These are phyloP conservation scores for Lactifluus rugatus DNA, from an alignment of 768 basidiomycete genomes.

Conservation along the genomic window DNA sequence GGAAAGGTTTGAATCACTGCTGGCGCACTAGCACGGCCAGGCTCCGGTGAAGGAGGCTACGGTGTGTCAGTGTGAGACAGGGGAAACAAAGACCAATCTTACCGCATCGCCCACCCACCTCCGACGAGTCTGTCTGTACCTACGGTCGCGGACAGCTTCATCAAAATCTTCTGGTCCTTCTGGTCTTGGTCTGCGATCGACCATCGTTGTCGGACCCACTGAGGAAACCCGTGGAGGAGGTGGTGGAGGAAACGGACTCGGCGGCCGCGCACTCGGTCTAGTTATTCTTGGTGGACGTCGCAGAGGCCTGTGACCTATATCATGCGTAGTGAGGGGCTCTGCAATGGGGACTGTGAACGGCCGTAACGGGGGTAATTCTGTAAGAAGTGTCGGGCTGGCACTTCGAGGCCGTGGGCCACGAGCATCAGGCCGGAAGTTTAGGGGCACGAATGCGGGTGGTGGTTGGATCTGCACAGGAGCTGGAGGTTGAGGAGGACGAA, in stretches of 20 bases:
- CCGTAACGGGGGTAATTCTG: conserved; percentile 26
- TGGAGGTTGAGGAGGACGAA: conserved; percentile 38
- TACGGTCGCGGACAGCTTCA: neutral
- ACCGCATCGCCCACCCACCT: no score
- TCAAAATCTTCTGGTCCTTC: neutral
- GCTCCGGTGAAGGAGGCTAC: neutral
- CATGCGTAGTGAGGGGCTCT: conserved; percentile 11
- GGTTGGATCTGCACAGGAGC: conserved; percentile 33
- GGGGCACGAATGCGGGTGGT: conserved; percentile 46
- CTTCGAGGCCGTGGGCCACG: conserved; percentile 31
- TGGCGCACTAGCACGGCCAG: conserved; percentile 3
- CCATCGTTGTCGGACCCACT: neutral
- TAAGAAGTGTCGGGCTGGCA: conserved; percentile 30
- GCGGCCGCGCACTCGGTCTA: neutral
- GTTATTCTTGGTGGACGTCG: neutral
- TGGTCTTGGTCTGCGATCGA: neutral
- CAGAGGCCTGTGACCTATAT: conserved; percentile 4
- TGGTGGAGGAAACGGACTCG: neutral
- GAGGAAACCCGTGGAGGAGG: neutral
- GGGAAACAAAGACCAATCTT: neutral
- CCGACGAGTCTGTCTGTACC: neutral
- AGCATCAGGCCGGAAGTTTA: conserved; percentile 44
- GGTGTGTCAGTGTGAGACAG: neutral
- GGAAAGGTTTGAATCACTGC: neutral
- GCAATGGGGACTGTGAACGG: conserved; percentile 10